These are phyloP conservation scores for Chalaropsis ovoidea DNA, from an alignment of 2,329 filamentous ascomycete genomes.

Conservation along the genomic window DNA sequence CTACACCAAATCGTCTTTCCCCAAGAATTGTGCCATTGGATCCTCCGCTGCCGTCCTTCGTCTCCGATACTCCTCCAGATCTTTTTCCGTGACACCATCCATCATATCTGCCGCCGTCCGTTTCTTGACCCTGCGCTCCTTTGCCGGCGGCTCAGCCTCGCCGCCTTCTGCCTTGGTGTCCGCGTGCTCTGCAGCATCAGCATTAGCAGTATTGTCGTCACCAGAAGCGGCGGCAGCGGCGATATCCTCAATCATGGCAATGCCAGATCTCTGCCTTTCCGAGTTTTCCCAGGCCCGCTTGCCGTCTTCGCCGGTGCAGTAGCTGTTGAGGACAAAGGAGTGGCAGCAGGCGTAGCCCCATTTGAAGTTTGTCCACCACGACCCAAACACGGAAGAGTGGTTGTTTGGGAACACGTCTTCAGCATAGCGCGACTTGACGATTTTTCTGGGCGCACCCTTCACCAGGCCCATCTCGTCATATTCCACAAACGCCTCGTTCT, in stretches of 20 bases:
- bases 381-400: slow-evolving; percentile 86
- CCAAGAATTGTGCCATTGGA: slow-evolving; percentile 75
- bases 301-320: slow-evolving; percentile 88
- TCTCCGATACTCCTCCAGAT: slow-evolving; percentile 74
- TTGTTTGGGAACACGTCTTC: slow-evolving; percentile 87
- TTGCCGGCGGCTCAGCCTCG: slow-evolving; percentile 31
- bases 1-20: slow-evolving; percentile 55
- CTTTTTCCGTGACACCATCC: slow-evolving; percentile 66
- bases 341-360: slow-evolving; percentile 98
- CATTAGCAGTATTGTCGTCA: slow-evolving; percentile 20
- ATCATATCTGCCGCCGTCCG: slow-evolving; percentile 74
- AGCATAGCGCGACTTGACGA: slow-evolving; percentile 78
- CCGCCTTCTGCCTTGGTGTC: slow-evolving; percentile 32
- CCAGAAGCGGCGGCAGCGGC: slow-evolving; percentile 27
- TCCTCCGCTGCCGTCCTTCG: slow-evolving; percentile 66
- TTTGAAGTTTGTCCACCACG: slow-evolving; percentile 91
- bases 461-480: slow-evolving; percentile 85
- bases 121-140: slow-evolving; percentile 36
- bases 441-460: slow-evolving; percentile 71
- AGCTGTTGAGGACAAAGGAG: slow-evolving; percentile 88
- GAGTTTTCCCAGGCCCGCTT: slow-evolving; percentile 70
- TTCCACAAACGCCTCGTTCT: slow-evolving; percentile 81
- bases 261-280: slow-evolving; percentile 48
- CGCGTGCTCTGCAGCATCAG: slow-evolving; percentile 28
- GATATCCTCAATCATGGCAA: slow-evolving; percentile 32